These are phyloP conservation scores for Kodamaea kakaduensis DNA, from an alignment of 805 yeast species.

Conservation along the genomic window DNA sequence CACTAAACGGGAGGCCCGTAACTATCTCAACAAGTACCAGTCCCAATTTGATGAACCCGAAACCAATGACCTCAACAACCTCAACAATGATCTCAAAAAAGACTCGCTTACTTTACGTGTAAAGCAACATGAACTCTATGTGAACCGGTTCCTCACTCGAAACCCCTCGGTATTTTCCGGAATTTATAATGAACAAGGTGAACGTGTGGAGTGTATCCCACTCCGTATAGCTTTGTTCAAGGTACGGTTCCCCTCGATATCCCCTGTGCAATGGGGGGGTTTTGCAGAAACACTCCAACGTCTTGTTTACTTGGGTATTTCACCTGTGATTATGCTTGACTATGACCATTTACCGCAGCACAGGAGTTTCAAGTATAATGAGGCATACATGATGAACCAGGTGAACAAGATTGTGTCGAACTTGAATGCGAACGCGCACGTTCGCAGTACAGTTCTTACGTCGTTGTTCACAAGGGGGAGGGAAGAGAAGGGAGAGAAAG, in stretches of 20 bases:
- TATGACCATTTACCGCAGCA: constrained; percentile 18
- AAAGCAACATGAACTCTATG: constrained; percentile 29
- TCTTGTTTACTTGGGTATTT: constrained; percentile 60
- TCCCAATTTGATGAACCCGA: constrained; percentile 30
- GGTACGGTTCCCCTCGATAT: constrained; percentile 38
- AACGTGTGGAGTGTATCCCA: constrained; percentile 28
- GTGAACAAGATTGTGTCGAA: constrained; percentile 26
- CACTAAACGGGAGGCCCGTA: constrained; percentile 86
- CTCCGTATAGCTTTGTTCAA: constrained; percentile 56
- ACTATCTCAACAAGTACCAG: constrained; percentile 70
- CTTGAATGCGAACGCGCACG: constrained; percentile 19
- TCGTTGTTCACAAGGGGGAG: constrained; percentile 20
- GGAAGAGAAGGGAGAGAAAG: constrained; percentile 8
- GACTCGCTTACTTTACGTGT: constrained; percentile 10
- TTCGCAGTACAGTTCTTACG: constrained; percentile 25
- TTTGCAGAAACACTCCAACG: constrained; percentile 55
- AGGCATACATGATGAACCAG: constrained; percentile 28
- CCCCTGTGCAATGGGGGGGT: constrained; percentile 34
- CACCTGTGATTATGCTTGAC: constrained; percentile 56
- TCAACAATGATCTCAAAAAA: constrained; percentile 11
- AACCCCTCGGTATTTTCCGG: constrained; percentile 31
- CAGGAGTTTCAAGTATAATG: constrained; percentile 27
- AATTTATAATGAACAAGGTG: constrained; percentile 28
- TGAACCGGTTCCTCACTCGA: constrained; percentile 25
- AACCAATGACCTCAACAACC: no score